These are phyloP conservation scores for Penicillium sp. DNA, from an alignment of 2,329 filamentous ascomycete species.

Conservation along the genomic window DNA sequence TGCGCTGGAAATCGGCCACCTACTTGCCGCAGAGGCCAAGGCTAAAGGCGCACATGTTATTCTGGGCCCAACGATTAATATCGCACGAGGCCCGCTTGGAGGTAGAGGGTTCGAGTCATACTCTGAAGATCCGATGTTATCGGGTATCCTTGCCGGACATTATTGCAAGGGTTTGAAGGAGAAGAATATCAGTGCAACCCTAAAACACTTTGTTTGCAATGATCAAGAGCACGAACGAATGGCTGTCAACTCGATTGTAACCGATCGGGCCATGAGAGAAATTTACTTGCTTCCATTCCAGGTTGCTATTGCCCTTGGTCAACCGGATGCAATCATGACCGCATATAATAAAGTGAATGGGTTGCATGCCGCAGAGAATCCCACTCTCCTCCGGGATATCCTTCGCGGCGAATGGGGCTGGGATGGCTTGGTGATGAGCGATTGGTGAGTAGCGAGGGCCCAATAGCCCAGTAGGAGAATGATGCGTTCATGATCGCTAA, in stretches of 20 bases:
- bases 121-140: slow-evolving; percentile 77
- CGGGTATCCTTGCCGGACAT: slow-evolving; percentile 71
- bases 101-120: slow-evolving; percentile 85
- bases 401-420: slow-evolving; percentile 49
- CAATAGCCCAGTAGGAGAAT: neutral
- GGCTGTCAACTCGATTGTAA: slow-evolving; percentile 44
- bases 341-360: slow-evolving; percentile 63
- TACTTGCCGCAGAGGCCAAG: slow-evolving; percentile 71
- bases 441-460: slow-evolving; percentile 37
- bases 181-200: slow-evolving; percentile 73
- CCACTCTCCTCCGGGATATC: slow-evolving; percentile 43
- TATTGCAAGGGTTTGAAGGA: slow-evolving; percentile 75
- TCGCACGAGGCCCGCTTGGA: slow-evolving; percentile 78
- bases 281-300: slow-evolving; percentile 68
- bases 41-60: slow-evolving; percentile 74
- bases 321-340: slow-evolving; percentile 61
- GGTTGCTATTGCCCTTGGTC: slow-evolving; percentile 59
- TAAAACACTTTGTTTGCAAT: slow-evolving; percentile 65
- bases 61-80: slow-evolving; percentile 76
- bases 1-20: slow-evolving; percentile 68
- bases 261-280: slow-evolving; percentile 61
- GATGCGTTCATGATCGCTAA: neutral
- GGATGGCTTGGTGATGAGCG: slow-evolving; percentile 50
- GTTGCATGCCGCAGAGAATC: slow-evolving; percentile 46
- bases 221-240: slow-evolving; percentile 50